phyloP scores from a whole-genome alignment of 306 rosid species.

The Comarum palustre region DNA sequence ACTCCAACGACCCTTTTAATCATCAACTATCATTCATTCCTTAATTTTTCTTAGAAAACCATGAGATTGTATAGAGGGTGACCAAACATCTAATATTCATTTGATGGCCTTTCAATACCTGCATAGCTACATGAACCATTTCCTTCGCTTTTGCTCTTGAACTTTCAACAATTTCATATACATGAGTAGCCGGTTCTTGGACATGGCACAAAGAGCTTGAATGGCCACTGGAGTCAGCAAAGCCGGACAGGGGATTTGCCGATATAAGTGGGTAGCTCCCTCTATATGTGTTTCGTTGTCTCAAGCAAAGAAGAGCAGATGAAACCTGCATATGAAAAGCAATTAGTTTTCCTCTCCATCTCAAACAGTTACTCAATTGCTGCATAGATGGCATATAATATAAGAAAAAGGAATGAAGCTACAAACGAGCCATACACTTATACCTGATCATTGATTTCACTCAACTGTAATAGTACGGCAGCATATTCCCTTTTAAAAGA shows the following conservation, averaged over 20 bases:
- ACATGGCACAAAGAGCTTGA: conserved; percentile 54
- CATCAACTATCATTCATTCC: neutral
- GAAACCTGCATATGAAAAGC: conserved; percentile 60
- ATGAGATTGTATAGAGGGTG: conserved; percentile 16
- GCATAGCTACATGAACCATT: conserved; percentile 70
- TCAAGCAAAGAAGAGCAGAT: conserved; percentile 70
- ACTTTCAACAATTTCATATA: conserved; percentile 80
- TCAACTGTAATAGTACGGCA: conserved; percentile 66
- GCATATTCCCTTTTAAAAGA: conserved; percentile 80
- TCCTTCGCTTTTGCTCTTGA: conserved; percentile 62
- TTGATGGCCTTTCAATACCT: conserved; percentile 46
- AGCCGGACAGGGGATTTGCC: conserved; percentile 44
- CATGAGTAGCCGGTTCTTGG: conserved; percentile 60
- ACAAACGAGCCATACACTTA: conserved; percentile 26
- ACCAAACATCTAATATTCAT: neutral
- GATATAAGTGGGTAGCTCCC: conserved; percentile 48
- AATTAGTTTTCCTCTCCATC: conserved; percentile 21
- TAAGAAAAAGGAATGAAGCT: conserved; percentile 14
- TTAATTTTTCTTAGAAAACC: conserved; percentile 1
- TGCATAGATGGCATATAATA: neutral
- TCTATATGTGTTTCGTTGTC: conserved; percentile 83
- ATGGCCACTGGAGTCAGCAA: conserved; percentile 54
- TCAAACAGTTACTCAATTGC: conserved; percentile 22
- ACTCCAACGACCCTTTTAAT: neutral
- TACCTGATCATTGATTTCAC: conserved; percentile 84